Conservation (phyloP, 2,329 filamentous ascomycete species). For the Stagonosporopsis cucurbitacearum region DNA sequence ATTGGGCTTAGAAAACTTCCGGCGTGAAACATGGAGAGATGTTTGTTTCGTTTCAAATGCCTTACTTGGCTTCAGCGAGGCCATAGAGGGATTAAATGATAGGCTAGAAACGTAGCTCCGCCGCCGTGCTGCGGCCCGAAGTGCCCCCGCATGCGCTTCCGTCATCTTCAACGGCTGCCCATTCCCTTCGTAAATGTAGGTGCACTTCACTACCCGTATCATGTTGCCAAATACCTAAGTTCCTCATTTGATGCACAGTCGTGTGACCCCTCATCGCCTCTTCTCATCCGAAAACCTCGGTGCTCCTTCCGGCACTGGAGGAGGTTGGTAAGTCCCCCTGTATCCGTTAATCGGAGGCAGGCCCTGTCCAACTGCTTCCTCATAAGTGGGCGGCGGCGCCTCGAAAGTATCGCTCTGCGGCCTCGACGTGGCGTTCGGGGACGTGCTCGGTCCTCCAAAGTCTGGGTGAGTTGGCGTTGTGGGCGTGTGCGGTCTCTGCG, state of each 20-base stretch:
- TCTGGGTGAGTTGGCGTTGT: conserved; percentile 33
- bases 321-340: conserved; percentile 68
- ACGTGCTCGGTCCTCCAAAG: conserved; percentile 21
- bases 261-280: conserved; percentile 33
- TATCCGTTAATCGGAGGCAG: conserved; percentile 75
- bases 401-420: conserved; percentile 18
- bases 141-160: conserved; percentile 17
- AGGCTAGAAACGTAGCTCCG: conserved; percentile 25
- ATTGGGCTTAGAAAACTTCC: conserved; percentile 1
- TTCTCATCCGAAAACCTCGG: conserved; percentile 48
- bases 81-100: conserved; percentile 25
- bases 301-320: conserved; percentile 47
- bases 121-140: conserved; percentile 16
- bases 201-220: neutral
- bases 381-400: conserved; percentile 85
- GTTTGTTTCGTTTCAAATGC: conserved; percentile 24
- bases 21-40: conserved; percentile 18
- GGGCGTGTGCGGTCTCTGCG: conserved; percentile 33
- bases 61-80: conserved; percentile 17
- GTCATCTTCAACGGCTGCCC: conserved; percentile 15
- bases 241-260: conserved; percentile 7
- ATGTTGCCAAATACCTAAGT: conserved; percentile 2
- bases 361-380: conserved; percentile 85
- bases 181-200: neutral
- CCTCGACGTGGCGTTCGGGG: conserved; percentile 12